phyloP scores from a whole-genome alignment of 2,329 filamentous ascomycete species.

The Fusarium sp. region DNA sequence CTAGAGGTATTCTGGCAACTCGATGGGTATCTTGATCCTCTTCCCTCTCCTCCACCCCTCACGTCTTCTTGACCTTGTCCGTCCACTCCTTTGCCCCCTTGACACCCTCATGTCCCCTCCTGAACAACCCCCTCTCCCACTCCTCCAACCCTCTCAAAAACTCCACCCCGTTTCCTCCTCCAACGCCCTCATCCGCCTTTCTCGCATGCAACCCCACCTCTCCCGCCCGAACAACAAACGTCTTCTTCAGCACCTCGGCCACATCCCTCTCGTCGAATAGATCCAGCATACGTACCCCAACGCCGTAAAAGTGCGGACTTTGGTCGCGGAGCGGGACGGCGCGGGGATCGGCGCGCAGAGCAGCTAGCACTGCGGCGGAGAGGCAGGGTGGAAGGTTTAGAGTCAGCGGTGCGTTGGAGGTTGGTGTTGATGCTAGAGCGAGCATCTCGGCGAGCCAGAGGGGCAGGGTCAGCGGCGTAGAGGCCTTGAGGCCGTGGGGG shows the following conservation, averaged over 20 bases:
- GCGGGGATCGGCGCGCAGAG: constrained; percentile 87
- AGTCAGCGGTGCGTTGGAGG: constrained; percentile 70
- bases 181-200: constrained; percentile 73
- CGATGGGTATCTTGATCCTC: constrained; percentile 37
- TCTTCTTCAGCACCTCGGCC: constrained; percentile 77
- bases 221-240: constrained; percentile 81
- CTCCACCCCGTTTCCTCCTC: constrained; percentile 72
- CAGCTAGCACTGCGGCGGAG: constrained; percentile 82
- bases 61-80: constrained; percentile 60
- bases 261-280: constrained; percentile 85
- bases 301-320: constrained; percentile 86
- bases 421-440: constrained; percentile 68
- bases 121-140: constrained; percentile 81
- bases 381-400: constrained; percentile 84
- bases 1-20: constrained; percentile 13
- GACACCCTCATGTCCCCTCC: constrained; percentile 76
- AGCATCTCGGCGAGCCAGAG: constrained; percentile 97
- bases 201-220: constrained; percentile 90
- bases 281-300: constrained; percentile 86
- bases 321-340: constrained; percentile 85
- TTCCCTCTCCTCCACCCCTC: not conserved
- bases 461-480: constrained; percentile 82
- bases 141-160: constrained; percentile 91
- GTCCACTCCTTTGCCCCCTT: constrained; percentile 77
- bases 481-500: constrained; percentile 76